These are phyloP conservation scores for Carnegiea gigantea DNA, from an alignment of 179 eudicot species.

Conservation along the genomic window DNA sequence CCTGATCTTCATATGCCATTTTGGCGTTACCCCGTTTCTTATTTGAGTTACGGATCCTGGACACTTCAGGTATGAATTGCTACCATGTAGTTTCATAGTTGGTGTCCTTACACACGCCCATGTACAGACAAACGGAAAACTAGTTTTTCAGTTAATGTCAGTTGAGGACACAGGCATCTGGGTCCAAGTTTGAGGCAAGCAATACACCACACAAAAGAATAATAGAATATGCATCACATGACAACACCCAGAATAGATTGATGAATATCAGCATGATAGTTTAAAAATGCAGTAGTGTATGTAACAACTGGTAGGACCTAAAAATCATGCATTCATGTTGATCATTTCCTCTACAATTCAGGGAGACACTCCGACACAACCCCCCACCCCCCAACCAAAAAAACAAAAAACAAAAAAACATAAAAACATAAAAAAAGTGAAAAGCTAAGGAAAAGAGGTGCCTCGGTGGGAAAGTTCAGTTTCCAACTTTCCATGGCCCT, in stretches of 20 bases:
- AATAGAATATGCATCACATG: background rate
- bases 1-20: constrained; percentile 76
- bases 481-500: too few species aligned
- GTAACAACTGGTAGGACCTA: too few species aligned
- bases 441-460: too few species aligned
- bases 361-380: background rate
- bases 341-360: background rate
- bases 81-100: background rate
- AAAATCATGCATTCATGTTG: background rate
- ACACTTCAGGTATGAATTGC: constrained; percentile 61
- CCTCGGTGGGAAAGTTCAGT: too few species aligned
- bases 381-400: too few species aligned
- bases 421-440: too few species aligned
- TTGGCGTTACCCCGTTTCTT: constrained; percentile 90
- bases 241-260: background rate
- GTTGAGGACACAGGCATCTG: background rate
- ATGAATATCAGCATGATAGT: too few species aligned
- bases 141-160: too few species aligned
- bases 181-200: background rate
- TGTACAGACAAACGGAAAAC: too few species aligned
- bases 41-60: constrained; percentile 79
- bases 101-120: background rate
- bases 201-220: background rate
- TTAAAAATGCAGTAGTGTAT: too few species aligned
- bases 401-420: too few species aligned